Evolutionary conservation across 768 basidiomycete genomes (phyloP).

Genomic region (Leccinum variicolor): DNA sequence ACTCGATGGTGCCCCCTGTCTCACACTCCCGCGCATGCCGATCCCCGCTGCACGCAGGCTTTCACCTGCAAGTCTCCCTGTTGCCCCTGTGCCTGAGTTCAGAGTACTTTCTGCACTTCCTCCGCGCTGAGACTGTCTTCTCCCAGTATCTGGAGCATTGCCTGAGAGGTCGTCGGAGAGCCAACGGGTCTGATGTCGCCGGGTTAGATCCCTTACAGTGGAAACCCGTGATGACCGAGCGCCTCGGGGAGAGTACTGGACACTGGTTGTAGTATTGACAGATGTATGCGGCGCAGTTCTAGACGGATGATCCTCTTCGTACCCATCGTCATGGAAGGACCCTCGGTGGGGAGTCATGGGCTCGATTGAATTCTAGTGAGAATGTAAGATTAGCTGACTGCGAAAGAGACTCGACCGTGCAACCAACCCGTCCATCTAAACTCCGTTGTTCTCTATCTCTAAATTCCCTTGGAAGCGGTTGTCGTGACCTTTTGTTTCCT

Average conservation of each 20-base stretch:
- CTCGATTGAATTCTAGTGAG: constrained; percentile 30
- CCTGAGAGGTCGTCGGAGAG: constrained; percentile 45
- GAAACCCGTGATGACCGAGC: constrained; percentile 37
- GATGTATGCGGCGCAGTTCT: constrained; percentile 25
- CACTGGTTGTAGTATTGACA: constrained; percentile 15
- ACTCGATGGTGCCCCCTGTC: constrained; percentile 25
- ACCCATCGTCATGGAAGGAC: constrained; percentile 21
- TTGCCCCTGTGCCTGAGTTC: constrained; percentile 38
- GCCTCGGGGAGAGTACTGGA: constrained; percentile 29
- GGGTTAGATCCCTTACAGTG: constrained; percentile 46
- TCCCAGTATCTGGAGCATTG: constrained; percentile 33
- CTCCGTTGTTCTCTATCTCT: constrained; percentile 34
- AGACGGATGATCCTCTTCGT: constrained; percentile 21
- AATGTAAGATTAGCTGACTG: constrained; percentile 2
- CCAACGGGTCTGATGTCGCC: constrained; percentile 53
- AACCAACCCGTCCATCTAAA: constrained; percentile 42
- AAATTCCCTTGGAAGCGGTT: constrained; percentile 52
- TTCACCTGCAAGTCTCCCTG: constrained; percentile 59
- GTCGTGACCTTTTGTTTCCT: constrained; percentile 40
- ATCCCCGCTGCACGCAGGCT: constrained; percentile 71
- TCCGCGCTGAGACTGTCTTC: constrained; percentile 53
- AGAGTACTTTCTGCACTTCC: constrained; percentile 73
- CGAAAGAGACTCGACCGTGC: not conserved
- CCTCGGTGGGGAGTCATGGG: constrained; percentile 39
- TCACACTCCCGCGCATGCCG: constrained; percentile 34